These are phyloP conservation scores for Phytophthora quininea DNA, from an alignment of 352 stramenopile genomes.

Conservation along the genomic window DNA sequence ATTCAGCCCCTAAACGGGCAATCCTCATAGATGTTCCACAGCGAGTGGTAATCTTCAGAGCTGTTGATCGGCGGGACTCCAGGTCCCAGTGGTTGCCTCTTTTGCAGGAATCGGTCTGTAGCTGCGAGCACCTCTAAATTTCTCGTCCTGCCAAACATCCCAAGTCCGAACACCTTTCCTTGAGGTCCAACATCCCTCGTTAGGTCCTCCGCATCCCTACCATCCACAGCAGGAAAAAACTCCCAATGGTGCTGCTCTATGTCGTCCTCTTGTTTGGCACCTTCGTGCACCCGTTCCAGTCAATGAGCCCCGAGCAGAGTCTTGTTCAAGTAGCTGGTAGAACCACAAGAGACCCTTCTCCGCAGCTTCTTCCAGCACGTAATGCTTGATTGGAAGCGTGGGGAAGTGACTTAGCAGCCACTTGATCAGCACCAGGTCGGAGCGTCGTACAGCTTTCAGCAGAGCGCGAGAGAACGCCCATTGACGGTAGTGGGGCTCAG, in stretches of 20 bases:
- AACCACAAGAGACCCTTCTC: neutral
- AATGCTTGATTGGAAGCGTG: conserved; percentile 71
- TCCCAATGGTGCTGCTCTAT: neutral
- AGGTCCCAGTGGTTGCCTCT: too few relatives aligned
- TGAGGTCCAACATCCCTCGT: too few relatives aligned
- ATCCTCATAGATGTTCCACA: neutral
- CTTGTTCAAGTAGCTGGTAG: neutral
- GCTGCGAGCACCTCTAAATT: too few relatives aligned
- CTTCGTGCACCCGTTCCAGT: neutral
- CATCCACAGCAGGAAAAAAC: too few relatives aligned
- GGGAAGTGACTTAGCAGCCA: conserved; percentile 1
- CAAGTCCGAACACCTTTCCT: too few relatives aligned
- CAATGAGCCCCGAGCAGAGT: neutral
- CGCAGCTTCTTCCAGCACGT: conserved; percentile 27
- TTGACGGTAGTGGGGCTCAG: conserved; percentile 1
- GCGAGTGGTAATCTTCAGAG: too few relatives aligned
- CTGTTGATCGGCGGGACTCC: too few relatives aligned
- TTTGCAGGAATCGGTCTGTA: too few relatives aligned
- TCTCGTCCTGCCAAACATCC: too few relatives aligned
- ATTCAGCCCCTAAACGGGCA: neutral
- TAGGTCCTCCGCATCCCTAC: too few relatives aligned
- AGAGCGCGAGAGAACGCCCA: conserved; percentile 8
- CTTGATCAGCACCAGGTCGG: neutral
- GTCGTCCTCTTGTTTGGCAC: neutral
- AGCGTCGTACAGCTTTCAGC: neutral